A percentile compares a stretch with the other conserved stretches of the same genome.
These are phyloP conservation scores for Przewalskia tangutica DNA, from an alignment of 257 asterid species.

Conservation along the genomic window DNA sequence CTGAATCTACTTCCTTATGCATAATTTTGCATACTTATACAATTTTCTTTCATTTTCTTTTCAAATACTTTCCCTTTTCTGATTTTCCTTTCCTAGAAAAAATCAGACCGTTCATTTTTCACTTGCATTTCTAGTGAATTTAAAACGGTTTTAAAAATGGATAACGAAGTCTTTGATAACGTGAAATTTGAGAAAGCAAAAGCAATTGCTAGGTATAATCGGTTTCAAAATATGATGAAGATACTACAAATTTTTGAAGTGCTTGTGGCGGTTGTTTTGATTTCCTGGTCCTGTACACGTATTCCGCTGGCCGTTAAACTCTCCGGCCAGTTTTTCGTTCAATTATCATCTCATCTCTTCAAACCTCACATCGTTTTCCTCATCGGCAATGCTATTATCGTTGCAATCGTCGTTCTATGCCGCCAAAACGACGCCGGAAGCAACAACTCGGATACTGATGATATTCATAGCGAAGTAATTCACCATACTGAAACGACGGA, in stretches of 20 bases:
- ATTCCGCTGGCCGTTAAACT: constrained; percentile 27
- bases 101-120: not conserved
- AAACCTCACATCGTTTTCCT: constrained; percentile 76
- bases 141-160: constrained; percentile 12
- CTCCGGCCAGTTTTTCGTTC: constrained; percentile 9
- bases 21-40: constrained; percentile 12
- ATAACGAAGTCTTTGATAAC: constrained; percentile 12
- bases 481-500: constrained; percentile 22
- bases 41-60: constrained; percentile 5
- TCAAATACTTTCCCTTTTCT: not conserved
- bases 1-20: constrained; percentile 19
- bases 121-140: not conserved
- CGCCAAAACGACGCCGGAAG: constrained; percentile 26
- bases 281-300: constrained; percentile 65
- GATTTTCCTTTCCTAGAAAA: not conserved
- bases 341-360: constrained; percentile 20
- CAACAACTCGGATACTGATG: constrained; percentile 11
- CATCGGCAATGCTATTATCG: constrained; percentile 61
- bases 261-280: constrained; percentile 22
- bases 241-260: constrained; percentile 38
- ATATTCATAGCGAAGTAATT: constrained; percentile 34
- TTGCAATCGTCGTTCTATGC: constrained; percentile 33
- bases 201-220: constrained; percentile 35
- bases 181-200: constrained; percentile 27
- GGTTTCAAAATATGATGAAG: constrained; percentile 29